Conservation (phyloP, 176 grass and related monocot species). For the Avena eriantha region DNA sequence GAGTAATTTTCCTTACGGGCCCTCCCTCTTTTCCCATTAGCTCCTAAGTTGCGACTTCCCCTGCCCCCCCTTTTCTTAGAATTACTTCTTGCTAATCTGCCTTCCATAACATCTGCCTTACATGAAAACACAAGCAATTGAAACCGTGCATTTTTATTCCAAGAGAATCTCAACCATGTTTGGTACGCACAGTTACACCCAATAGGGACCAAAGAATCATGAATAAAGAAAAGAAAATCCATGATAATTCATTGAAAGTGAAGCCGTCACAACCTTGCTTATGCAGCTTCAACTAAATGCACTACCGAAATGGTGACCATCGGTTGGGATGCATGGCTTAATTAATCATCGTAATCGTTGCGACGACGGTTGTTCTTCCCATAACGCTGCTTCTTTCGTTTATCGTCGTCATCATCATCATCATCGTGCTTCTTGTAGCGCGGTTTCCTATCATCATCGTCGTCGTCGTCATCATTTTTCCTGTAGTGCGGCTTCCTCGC, state of each 20-base stretch:
- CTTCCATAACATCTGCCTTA: too few species aligned
- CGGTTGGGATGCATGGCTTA: not conserved
- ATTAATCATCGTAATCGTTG: slow-evolving; percentile 48
- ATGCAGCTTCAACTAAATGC: not conserved
- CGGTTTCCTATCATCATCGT: slow-evolving; percentile 35
- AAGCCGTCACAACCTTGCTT: not conserved
- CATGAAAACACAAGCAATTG: too few species aligned
- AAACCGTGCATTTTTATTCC: too few species aligned
- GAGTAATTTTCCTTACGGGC: too few species aligned
- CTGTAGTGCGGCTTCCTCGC: slow-evolving; percentile 48
- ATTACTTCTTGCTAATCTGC: too few species aligned
- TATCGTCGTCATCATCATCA: not conserved
- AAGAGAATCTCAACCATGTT: too few species aligned
- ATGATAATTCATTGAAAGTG: not conserved
- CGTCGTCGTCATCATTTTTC: slow-evolving; percentile 28
- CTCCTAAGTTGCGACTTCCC: too few species aligned
- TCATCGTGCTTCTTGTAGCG: slow-evolving; percentile 47
- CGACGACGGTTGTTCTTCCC: slow-evolving; percentile 52
- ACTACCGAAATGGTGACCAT: not conserved
- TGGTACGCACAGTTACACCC: too few species aligned
- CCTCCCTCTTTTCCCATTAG: too few species aligned
- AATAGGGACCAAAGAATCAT: too few species aligned
- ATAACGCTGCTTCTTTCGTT: slow-evolving; percentile 38
- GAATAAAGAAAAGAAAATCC: too few species aligned
- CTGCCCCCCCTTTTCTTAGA: too few species aligned